phyloP scores from a whole-genome alignment of 768 basidiomycete genomes.

The Pulveroboletus sp. region DNA sequence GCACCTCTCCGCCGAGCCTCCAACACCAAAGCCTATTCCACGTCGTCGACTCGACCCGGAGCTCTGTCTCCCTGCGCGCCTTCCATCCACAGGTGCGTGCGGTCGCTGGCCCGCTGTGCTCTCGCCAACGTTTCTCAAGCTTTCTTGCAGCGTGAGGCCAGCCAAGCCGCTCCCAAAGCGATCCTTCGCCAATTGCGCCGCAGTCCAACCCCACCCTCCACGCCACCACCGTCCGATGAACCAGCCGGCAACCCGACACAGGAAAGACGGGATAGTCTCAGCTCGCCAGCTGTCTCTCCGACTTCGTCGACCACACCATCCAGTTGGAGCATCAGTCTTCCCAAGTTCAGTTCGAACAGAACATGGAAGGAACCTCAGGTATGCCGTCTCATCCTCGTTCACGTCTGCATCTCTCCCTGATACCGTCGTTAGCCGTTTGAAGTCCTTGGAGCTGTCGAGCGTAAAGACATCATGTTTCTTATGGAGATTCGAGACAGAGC shows the following conservation, averaged over 20 bases:
- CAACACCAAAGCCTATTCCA: conserved; percentile 19
- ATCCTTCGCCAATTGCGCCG: conserved; percentile 53
- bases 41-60: conserved; percentile 45
- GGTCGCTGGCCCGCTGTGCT: conserved; percentile 2
- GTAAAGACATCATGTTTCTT: conserved; percentile 75
- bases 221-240: conserved; percentile 21
- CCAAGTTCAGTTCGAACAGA: conserved; percentile 11
- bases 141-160: conserved; percentile 72
- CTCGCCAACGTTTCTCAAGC: conserved; percentile 41
- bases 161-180: conserved; percentile 52
- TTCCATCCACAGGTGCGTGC: conserved; percentile 61
- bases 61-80: conserved; percentile 64
- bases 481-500: conserved; percentile 82
- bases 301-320: conserved; percentile 19
- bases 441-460: conserved; percentile 82
- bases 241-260: conserved; percentile 8
- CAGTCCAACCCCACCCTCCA: conserved; percentile 38
- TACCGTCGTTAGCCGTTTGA: conserved; percentile 47
- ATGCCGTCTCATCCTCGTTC: conserved; percentile 4
- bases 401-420: background rate
- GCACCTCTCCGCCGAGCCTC: conserved; percentile 19
- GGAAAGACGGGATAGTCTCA: conserved; percentile 13
- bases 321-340: conserved; percentile 14
- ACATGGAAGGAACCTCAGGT: conserved; percentile 58
- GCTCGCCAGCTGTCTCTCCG: conserved; percentile 19